phyloP scores from a whole-genome alignment of 1,284 basidiomycete genomes.

The Marasmius sp. region DNA sequence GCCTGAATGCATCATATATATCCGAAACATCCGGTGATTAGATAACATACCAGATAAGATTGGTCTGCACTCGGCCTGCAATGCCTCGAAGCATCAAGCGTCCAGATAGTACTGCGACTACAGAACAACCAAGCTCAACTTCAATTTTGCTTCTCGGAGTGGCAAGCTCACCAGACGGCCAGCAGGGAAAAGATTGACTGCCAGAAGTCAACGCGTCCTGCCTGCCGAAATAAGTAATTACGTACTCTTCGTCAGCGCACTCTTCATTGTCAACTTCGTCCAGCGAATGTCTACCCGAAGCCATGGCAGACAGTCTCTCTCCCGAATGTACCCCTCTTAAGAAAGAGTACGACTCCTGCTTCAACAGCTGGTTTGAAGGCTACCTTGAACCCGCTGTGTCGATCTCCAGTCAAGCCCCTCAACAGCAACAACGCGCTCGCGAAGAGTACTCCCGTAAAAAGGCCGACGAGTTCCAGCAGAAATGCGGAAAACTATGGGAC shows the following conservation, averaged over 20 bases:
- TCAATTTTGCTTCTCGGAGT: no score
- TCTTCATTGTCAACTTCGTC: neutral
- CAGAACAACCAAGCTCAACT: no score
- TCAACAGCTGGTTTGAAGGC: slow-evolving; percentile 95
- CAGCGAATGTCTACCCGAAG: neutral
- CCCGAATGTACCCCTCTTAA: slow-evolving; percentile 88
- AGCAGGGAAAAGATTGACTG: no score
- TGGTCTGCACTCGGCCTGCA: no score
- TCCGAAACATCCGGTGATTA: no score
- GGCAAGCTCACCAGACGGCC: no score
- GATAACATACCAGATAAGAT: no score
- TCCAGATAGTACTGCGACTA: no score
- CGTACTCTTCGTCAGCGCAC: neutral
- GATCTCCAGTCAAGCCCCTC: slow-evolving; percentile 30
- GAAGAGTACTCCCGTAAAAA: slow-evolving; percentile 51
- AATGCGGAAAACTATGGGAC: slow-evolving; percentile 81
- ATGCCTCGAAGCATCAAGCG: no score
- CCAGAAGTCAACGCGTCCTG: no score
- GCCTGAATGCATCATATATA: no score
- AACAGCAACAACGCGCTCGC: slow-evolving; percentile 45
- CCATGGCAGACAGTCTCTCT: slow-evolving; percentile 74
- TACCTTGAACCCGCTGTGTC: slow-evolving; percentile 81
- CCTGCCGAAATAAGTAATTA: no score
- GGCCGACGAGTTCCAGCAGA: slow-evolving; percentile 79
- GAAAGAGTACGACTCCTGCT: slow-evolving; percentile 88